Evolutionary conservation across 2,329 filamentous ascomycete species (phyloP).

Genomic region (Domatiomyces catenatus): DNA sequence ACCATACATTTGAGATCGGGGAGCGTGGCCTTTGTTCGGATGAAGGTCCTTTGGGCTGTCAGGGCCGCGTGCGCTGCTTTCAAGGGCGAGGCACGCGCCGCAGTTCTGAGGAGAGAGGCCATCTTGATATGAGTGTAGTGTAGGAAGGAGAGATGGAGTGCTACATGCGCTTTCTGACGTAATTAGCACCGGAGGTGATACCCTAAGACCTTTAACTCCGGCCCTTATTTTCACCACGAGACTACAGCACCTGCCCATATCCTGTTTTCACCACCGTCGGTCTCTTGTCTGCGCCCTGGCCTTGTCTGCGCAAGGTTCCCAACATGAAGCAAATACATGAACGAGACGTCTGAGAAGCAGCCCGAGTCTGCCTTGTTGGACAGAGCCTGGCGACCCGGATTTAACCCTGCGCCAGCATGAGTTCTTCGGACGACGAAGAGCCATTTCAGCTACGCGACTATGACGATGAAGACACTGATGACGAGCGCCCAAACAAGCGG

Average conservation of each 20-base stretch:
- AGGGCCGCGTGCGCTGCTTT: slow-evolving; percentile 44
- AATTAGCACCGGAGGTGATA: too few species aligned
- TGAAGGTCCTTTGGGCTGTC: slow-evolving; percentile 49
- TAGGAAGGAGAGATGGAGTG: background rate
- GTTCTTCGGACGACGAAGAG: slow-evolving; percentile 16
- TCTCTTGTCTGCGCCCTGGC: too few species aligned
- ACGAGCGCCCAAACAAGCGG: slow-evolving; percentile 15
- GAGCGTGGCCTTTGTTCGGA: slow-evolving; percentile 78
- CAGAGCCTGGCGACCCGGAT: background rate
- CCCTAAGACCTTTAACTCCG: too few species aligned
- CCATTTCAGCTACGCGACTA: slow-evolving; percentile 17
- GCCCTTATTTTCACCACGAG: too few species aligned
- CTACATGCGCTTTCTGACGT: background rate
- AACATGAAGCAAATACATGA: background rate
- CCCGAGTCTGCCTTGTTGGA: background rate
- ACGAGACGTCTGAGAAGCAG: background rate
- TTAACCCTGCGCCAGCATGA: slow-evolving; percentile 5
- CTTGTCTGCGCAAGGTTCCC: background rate
- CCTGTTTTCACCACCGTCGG: too few species aligned
- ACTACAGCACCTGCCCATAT: too few species aligned
- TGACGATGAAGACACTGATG: slow-evolving; percentile 16
- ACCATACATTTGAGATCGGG: slow-evolving; percentile 66
- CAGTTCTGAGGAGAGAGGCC: slow-evolving; percentile 62
- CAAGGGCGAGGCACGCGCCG: slow-evolving; percentile 55
- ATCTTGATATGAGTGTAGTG: slow-evolving; percentile 31